Evolutionary conservation across 305 asterid species (phyloP).

Genomic region (Fraxinus velutina): DNA sequence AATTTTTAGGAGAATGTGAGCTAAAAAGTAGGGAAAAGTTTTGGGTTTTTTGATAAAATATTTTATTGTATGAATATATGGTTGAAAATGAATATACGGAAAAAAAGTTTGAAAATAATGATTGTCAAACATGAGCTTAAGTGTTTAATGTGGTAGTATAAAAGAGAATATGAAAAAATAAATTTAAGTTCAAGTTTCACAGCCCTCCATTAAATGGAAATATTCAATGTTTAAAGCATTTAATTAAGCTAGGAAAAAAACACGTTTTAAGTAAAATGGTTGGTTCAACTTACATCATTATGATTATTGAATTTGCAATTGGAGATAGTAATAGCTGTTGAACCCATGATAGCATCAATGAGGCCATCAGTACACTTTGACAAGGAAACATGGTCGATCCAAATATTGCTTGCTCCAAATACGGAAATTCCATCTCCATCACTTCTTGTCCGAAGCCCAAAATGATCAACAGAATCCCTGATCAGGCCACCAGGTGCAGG

Average conservation of each 20-base stretch:
- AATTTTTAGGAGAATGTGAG: too few species aligned
- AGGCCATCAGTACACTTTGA: conserved; percentile 50
- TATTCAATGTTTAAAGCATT: background rate
- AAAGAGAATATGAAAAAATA: background rate
- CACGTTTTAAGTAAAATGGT: background rate
- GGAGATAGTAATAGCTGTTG: conserved; percentile 67
- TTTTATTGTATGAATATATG: too few species aligned
- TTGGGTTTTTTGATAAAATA: too few species aligned
- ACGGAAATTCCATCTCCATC: conserved; percentile 58
- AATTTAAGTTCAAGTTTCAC: background rate
- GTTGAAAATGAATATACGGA: too few species aligned
- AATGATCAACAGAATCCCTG: conserved; percentile 39
- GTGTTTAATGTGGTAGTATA: background rate
- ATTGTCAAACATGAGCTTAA: too few species aligned
- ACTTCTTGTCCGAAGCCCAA: conserved; percentile 40
- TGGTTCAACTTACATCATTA: conserved; percentile 38
- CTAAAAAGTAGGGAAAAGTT: too few species aligned
- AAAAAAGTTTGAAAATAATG: too few species aligned
- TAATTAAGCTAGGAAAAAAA: background rate
- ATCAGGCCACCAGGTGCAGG: conserved; percentile 49
- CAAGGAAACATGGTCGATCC: conserved; percentile 70
- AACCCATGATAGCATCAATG: conserved; percentile 56
- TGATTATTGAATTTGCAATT: conserved; percentile 72
- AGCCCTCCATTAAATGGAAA: background rate
- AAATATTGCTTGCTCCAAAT: conserved; percentile 37